A percentile compares a stretch with the other conserved stretches of the same genome.
Conservation (phyloP, 148 eudicot genomes). For the Rhododendron kiyosumense region DNA sequence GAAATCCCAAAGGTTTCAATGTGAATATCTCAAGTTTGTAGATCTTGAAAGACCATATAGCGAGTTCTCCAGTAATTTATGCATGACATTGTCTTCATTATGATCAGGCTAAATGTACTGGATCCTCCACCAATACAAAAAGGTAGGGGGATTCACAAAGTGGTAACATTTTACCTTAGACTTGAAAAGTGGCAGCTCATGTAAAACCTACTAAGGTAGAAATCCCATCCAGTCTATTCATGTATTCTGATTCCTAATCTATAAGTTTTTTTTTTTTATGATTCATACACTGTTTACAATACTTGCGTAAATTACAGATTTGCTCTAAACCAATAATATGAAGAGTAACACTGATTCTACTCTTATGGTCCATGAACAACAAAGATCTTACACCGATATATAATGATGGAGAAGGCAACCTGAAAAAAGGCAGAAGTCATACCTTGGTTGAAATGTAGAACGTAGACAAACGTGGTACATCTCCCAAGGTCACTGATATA, state of each 20-base stretch:
- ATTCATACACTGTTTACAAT: not conserved
- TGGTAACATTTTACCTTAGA: not conserved
- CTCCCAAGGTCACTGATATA: conserved; percentile 93
- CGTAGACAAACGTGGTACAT: conserved; percentile 66
- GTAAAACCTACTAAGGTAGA: not conserved
- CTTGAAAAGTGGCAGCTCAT: not conserved
- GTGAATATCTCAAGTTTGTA: not conserved
- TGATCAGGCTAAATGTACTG: not conserved
- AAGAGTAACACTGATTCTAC: not conserved
- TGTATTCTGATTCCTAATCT: not conserved
- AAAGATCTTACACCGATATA: not conserved
- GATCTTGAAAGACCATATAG: not conserved
- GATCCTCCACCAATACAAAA: not conserved
- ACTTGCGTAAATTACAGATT: not conserved
- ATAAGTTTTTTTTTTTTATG: not conserved
- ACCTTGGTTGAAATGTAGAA: conserved; percentile 85
- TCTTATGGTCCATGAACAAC: not conserved
- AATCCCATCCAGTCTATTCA: not conserved
- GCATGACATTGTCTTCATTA: not conserved
- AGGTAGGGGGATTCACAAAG: not conserved
- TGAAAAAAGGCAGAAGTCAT: conserved; percentile 18
- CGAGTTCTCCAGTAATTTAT: not conserved
- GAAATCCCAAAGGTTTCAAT: not conserved
- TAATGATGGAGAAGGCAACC: not conserved
- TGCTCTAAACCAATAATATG: not conserved